A percentile compares a stretch with the other conserved stretches of the same genome.
phyloP scores from a whole-genome alignment of 495 filamentous ascomycete species.

The Daldinia caldariorum region DNA sequence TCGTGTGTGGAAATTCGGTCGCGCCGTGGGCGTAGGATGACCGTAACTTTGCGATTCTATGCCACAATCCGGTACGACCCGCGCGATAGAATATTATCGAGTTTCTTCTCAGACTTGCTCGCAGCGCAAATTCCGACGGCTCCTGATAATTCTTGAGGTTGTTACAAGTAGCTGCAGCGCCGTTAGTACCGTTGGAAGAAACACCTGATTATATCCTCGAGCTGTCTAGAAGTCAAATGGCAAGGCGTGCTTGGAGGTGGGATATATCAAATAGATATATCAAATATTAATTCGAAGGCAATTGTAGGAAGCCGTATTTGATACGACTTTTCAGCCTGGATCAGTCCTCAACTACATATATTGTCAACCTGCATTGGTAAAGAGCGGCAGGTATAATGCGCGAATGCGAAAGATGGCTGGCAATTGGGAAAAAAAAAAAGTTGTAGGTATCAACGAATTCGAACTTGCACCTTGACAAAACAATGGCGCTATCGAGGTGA shows the following conservation, averaged over 20 bases:
- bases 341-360: neutral
- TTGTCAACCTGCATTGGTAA: slow-evolving; percentile 14
- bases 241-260: neutral
- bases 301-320: neutral
- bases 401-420: slow-evolving; percentile 11
- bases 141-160: neutral
- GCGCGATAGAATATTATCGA: neutral
- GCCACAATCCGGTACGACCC: neutral
- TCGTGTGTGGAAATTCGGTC: slow-evolving; percentile 4
- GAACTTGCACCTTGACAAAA: slow-evolving; percentile 33
- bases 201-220: slow-evolving; percentile 3
- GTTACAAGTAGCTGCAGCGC: neutral
- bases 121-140: neutral
- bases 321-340: neutral
- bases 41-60: slow-evolving; percentile 1
- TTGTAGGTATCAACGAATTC: slow-evolving; percentile 34
- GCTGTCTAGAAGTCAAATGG: neutral
- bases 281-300: neutral
- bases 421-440: slow-evolving; percentile 27
- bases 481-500: slow-evolving; percentile 36
- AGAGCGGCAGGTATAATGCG: slow-evolving; percentile 4
- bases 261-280: slow-evolving; percentile 5
- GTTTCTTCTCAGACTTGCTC: neutral
- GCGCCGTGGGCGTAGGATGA: neutral
- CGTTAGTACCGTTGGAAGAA: neutral